Evolutionary conservation across 2,329 filamentous ascomycete species (phyloP).

Genomic region (Didymella keratinophila): DNA sequence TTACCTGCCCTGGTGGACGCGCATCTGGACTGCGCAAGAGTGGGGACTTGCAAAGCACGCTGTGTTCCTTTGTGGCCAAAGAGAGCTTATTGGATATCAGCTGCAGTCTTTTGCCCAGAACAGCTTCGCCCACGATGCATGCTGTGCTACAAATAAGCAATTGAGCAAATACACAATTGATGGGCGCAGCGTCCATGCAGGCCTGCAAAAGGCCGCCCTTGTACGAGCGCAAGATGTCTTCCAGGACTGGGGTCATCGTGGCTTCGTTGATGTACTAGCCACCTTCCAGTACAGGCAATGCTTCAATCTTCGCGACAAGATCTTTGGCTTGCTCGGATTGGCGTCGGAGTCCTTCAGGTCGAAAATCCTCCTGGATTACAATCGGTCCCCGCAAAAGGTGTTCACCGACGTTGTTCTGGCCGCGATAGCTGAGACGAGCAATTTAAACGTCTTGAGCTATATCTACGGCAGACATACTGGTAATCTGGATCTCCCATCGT

Average conservation of each 20-base stretch:
- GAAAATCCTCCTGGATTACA: neutral
- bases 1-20: slow-evolving; percentile 6
- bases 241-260: neutral
- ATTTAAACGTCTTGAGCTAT: neutral
- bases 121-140: neutral
- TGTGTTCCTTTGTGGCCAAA: neutral
- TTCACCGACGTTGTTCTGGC: neutral
- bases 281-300: neutral
- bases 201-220: neutral
- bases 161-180: neutral
- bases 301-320: slow-evolving; percentile 4
- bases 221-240: neutral
- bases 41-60: slow-evolving; percentile 1
- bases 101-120: neutral
- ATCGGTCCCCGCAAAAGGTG: neutral
- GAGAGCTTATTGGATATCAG: neutral
- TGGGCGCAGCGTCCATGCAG: neutral
- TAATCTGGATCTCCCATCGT: neutral
- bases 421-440: neutral
- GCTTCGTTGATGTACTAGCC: neutral
- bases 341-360: neutral
- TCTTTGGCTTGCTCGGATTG: slow-evolving; percentile 4
- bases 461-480: neutral
- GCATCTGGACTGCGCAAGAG: slow-evolving; percentile 11
- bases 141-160: neutral